Conservation (phyloP, 2,329 filamentous ascomycete species). For the Neonectria faginata region DNA sequence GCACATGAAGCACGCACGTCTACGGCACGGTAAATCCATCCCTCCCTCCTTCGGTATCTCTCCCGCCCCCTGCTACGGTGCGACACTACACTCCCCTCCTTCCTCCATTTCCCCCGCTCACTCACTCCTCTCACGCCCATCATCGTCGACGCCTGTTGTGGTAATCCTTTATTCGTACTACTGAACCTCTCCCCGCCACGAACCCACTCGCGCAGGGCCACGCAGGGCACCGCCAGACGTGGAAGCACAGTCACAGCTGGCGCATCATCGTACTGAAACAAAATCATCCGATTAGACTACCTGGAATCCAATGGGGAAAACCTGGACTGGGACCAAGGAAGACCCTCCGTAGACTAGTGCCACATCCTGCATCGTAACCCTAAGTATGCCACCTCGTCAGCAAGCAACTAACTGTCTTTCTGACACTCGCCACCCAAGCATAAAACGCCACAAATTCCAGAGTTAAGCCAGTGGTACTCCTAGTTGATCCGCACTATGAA, state of each 20-base stretch:
- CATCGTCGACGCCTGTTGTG: conserved; percentile 12
- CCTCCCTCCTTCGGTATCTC: conserved; percentile 19
- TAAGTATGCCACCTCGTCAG: background rate
- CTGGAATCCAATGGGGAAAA: too few relatives aligned
- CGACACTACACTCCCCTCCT: background rate
- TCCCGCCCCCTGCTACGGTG: conserved; percentile 10
- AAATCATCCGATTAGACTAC: background rate
- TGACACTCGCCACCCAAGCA: background rate
- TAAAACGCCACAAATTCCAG: background rate
- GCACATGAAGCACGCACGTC: conserved; percentile 11
- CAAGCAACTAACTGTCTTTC: background rate
- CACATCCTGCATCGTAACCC: background rate
- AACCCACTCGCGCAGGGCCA: conserved; percentile 14
- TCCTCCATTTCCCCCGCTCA: background rate
- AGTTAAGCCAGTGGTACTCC: conserved; percentile 17
- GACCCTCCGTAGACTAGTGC: background rate
- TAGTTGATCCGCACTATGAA: conserved; percentile 14
- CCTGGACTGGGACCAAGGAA: background rate
- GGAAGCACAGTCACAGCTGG: conserved; percentile 3
- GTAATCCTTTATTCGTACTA: background rate
- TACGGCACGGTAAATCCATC: conserved; percentile 21
- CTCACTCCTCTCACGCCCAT: background rate
- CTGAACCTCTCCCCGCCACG: background rate
- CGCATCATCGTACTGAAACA: background rate
- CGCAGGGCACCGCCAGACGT: background rate